Conservation (phyloP, 768 basidiomycete species). For the Termitomyces sp. region DNA sequence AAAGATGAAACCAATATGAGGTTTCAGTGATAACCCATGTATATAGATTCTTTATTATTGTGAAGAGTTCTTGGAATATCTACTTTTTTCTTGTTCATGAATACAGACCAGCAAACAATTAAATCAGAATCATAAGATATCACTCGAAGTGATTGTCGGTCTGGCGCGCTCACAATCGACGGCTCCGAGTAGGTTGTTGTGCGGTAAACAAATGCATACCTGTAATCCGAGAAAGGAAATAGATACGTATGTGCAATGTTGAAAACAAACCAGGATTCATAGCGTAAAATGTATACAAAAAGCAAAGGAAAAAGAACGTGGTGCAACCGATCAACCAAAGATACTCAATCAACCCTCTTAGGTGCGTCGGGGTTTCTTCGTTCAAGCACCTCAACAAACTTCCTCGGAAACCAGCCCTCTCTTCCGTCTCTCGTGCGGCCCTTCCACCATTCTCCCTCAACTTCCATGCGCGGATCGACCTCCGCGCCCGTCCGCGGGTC, state of each 20-base stretch:
- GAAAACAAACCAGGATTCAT: neutral
- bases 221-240: neutral
- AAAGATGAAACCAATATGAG: too few species aligned
- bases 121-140: too few species aligned
- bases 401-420: conserved; percentile 93
- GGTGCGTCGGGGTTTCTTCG: conserved; percentile 27
- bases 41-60: neutral
- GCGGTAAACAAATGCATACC: too few species aligned
- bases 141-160: too few species aligned
- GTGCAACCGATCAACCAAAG: neutral
- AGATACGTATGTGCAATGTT: neutral
- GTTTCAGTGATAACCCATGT: too few species aligned
- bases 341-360: conserved; percentile 18
- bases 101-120: too few species aligned
- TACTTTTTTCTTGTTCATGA: too few species aligned
- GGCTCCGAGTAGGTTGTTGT: too few species aligned
- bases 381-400: conserved; percentile 77
- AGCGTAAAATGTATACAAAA: conserved; percentile 5
- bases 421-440: conserved; percentile 89
- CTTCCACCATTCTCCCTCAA: conserved; percentile 89
- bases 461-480: conserved; percentile 59
- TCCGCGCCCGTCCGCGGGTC: conserved; percentile 67
- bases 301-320: neutral
- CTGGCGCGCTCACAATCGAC: too few species aligned
- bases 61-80: neutral